phyloP scores from a whole-genome alignment of 805 yeast species.

The Pichia exigua region DNA sequence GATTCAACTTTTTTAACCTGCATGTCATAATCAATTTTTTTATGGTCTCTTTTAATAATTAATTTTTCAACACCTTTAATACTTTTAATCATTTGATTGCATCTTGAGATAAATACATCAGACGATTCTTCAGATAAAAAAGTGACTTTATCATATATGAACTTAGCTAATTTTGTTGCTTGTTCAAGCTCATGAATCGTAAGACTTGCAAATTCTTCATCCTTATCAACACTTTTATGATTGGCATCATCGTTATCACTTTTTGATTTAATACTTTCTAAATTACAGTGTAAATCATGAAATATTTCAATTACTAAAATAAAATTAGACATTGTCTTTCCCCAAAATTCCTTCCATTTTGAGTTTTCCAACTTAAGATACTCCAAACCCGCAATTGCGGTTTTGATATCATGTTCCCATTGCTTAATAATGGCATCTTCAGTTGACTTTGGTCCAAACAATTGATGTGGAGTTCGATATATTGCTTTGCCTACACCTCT shows the following conservation, averaged over 20 bases:
- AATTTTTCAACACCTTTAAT: conserved; percentile 32
- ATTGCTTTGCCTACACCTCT: conserved; percentile 32
- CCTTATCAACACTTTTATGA: conserved; percentile 14
- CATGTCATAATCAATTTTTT: conserved; percentile 35
- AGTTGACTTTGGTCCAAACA: conserved; percentile 25
- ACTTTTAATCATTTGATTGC: conserved; percentile 33
- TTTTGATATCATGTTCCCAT: conserved; percentile 37
- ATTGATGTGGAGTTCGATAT: conserved; percentile 29
- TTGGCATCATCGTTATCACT: conserved; percentile 12
- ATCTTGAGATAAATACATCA: conserved; percentile 27
- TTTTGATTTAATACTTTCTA: conserved; percentile 15
- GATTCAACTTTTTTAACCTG: conserved; percentile 32
- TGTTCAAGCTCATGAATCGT: conserved; percentile 26
- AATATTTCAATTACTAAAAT: conserved; percentile 27
- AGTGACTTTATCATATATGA: conserved; percentile 20
- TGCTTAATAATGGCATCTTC: conserved; percentile 35
- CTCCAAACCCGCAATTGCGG: conserved; percentile 36
- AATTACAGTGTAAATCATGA: conserved; percentile 26
- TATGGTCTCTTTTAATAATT: conserved; percentile 37
- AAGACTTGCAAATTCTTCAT: conserved; percentile 24
- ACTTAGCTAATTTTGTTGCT: conserved; percentile 20
- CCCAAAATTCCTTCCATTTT: conserved; percentile 24
- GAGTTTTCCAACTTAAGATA: conserved; percentile 29
- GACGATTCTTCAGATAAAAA: conserved; percentile 17
- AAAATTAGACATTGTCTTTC: conserved; percentile 27